These are phyloP conservation scores for Magnolia changhungtana DNA, from an alignment of 164 flowering plant genomes.

Conservation along the genomic window DNA sequence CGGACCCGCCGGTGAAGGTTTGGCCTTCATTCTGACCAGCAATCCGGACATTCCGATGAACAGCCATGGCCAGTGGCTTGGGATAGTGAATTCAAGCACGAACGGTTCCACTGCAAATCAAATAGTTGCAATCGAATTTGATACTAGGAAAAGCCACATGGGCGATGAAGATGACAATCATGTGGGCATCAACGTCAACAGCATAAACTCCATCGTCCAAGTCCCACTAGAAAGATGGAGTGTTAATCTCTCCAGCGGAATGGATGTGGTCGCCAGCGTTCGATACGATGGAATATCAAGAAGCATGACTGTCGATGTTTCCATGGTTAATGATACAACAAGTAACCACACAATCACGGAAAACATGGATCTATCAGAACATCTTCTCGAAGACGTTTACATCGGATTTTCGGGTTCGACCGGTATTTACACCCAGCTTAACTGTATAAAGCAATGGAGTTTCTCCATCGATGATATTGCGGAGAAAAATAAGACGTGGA, in stretches of 20 bases:
- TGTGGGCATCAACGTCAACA: conserved; percentile 29
- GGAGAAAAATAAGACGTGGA: background rate
- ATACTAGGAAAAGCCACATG: conserved; percentile 9
- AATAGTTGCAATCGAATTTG: conserved; percentile 32
- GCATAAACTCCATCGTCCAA: background rate
- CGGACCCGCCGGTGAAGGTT: conserved; percentile 17
- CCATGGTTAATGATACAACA: conserved; percentile 6
- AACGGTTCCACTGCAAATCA: conserved; percentile 6
- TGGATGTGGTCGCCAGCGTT: conserved; percentile 12
- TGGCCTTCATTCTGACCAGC: conserved; percentile 36
- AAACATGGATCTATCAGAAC: conserved; percentile 27
- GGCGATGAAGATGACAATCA: conserved; percentile 23
- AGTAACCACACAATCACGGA: conserved; percentile 12
- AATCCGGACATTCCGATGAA: conserved; percentile 24
- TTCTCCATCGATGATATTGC: conserved; percentile 25
- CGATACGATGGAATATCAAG: conserved; percentile 28
- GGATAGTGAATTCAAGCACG: conserved; percentile 26
- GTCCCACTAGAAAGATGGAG: conserved; percentile 15
- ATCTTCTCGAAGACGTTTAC: conserved; percentile 13
- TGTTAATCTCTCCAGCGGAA: conserved; percentile 21
- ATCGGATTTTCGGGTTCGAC: conserved; percentile 12
- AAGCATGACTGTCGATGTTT: conserved; percentile 20
- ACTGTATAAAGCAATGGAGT: conserved; percentile 41
- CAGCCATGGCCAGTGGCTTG: conserved; percentile 35
- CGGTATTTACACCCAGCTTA: conserved; percentile 25